phyloP scores from a whole-genome alignment of 2,329 filamentous ascomycete genomes.

The Lojkania enalia region DNA sequence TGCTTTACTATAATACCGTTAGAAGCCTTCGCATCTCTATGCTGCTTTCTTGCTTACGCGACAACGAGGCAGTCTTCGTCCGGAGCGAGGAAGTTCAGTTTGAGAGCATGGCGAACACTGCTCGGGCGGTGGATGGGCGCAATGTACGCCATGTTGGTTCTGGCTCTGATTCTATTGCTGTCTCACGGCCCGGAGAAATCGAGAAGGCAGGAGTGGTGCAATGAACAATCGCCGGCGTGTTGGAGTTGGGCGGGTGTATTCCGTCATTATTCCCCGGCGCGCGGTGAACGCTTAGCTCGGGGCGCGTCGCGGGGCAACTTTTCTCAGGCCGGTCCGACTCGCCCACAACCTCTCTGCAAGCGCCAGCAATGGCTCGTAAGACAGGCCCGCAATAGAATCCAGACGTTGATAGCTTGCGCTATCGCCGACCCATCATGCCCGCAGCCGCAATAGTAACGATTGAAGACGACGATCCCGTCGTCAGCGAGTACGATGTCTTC shows the following conservation, averaged over 20 bases:
- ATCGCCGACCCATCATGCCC: background rate
- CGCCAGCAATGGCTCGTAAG: constrained; percentile 32
- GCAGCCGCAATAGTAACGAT: constrained; percentile 14
- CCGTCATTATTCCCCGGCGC: constrained; percentile 34
- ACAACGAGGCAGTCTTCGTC: constrained; percentile 82
- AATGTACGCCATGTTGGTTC: constrained; percentile 80
- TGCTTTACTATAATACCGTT: constrained; percentile 61
- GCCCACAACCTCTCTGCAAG: background rate
- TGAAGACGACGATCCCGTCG: constrained; percentile 42
- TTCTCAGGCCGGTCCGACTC: constrained; percentile 9
- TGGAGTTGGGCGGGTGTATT: constrained; percentile 39
- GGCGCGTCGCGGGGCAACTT: constrained; percentile 25
- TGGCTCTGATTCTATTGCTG: too few relatives aligned
- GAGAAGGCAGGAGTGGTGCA: too few relatives aligned
- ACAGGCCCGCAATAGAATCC: constrained; percentile 8
- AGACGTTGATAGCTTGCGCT: too few relatives aligned
- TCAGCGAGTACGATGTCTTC: constrained; percentile 71
- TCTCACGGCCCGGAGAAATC: too few relatives aligned
- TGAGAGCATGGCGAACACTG: constrained; percentile 86
- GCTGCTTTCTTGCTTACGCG: constrained; percentile 64
- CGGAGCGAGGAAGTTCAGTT: constrained; percentile 72
- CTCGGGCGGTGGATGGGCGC: constrained; percentile 91
- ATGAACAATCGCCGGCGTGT: too few relatives aligned
- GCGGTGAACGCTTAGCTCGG: constrained; percentile 22
- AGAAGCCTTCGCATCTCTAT: constrained; percentile 9